These are phyloP conservation scores for Batrachochytrium dendrobatidis DNA, from an alignment of 371 early-diverging fungal genomes.

Conservation along the genomic window DNA sequence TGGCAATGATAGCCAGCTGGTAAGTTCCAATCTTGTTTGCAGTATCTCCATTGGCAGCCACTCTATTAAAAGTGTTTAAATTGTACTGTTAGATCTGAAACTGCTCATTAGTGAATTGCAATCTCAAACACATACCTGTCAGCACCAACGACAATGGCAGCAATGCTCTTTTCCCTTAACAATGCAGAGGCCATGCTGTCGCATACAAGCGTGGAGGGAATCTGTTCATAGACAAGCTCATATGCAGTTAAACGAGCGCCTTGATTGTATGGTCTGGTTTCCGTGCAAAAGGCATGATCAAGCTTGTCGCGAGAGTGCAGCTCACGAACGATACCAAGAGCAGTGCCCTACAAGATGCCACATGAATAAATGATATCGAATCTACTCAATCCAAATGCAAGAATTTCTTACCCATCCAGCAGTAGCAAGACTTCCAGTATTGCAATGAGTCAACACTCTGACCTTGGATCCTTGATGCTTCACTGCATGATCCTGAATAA, in stretches of 20 bases:
- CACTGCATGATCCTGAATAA: conserved; percentile 32
- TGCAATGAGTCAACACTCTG: conserved; percentile 89
- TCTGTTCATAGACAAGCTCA: conserved; percentile 85
- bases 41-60: conserved; percentile 93
- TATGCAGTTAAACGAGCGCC: conserved; percentile 91
- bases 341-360: conserved; percentile 28
- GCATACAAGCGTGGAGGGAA: conserved; percentile 83
- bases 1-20: conserved; percentile 86
- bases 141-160: conserved; percentile 92
- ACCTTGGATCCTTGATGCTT: conserved; percentile 23
- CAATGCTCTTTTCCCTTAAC: conserved; percentile 51
- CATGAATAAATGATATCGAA: neutral
- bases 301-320: conserved; percentile 50
- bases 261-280: conserved; percentile 96
- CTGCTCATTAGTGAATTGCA: neutral
- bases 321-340: conserved; percentile 70
- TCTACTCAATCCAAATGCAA: conserved; percentile 5
- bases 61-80: conserved; percentile 29
- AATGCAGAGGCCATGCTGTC: conserved; percentile 89
- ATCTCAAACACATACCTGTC: conserved; percentile 54
- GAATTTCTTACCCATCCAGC: conserved; percentile 44
- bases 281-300: conserved; percentile 85
- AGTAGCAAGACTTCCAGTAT: conserved; percentile 70
- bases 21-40: conserved; percentile 98
- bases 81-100: neutral